Conservation (phyloP, 2,329 filamentous ascomycete genomes). For the Phialophora tarda region DNA sequence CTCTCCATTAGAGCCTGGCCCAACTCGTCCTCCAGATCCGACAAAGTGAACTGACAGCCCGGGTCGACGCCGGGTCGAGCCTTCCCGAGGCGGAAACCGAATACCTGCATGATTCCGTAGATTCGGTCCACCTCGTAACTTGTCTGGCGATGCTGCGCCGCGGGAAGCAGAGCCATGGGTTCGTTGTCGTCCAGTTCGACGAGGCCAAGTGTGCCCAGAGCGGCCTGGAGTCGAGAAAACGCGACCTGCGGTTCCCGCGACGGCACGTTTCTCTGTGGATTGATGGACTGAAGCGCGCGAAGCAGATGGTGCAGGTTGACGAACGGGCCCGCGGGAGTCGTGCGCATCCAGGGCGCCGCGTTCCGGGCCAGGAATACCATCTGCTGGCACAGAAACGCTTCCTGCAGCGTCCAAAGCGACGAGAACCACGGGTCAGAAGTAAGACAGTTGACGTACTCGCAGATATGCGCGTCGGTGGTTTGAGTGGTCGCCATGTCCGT, state of each 20-base stretch:
- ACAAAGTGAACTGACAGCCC: not conserved
- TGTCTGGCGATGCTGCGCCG: not conserved
- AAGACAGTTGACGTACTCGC: not conserved
- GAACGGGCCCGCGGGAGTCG: not conserved
- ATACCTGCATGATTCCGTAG: constrained; percentile 3
- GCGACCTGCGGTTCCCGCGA: not conserved
- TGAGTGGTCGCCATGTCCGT: not conserved
- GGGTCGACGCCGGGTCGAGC: not conserved
- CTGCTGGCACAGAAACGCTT: not conserved
- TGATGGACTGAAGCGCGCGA: not conserved
- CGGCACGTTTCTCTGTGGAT: not conserved
- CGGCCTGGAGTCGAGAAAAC: not conserved
- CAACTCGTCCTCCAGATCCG: not conserved
- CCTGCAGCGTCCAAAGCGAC: constrained; percentile 3
- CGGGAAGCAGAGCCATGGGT: not conserved
- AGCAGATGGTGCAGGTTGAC: not conserved
- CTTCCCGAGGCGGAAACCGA: not conserved
- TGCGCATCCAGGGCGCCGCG: not conserved
- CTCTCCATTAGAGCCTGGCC: not conserved
- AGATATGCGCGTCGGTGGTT: not conserved
- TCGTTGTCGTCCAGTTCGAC: not conserved
- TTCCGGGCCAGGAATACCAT: not conserved
- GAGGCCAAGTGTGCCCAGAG: not conserved
- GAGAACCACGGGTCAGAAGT: not conserved
- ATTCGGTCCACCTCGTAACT: not conserved